Evolutionary conservation across 164 flowering plant species (phyloP), one percentile per base, ranked within the genome.

Genomic region (Platanus orientalis): DNA sequence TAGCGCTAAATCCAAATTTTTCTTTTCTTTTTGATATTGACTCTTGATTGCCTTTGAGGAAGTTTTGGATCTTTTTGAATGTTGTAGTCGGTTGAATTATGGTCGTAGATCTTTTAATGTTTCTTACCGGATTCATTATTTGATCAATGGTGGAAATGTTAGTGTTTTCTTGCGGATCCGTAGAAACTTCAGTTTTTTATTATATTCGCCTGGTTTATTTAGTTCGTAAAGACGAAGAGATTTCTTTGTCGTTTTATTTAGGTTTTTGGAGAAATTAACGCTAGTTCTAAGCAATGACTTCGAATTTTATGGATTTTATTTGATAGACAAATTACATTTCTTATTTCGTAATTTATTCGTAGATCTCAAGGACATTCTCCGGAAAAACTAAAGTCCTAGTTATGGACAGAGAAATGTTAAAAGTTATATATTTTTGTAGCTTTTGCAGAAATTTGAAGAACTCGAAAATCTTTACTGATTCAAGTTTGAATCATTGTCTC

Each of bases 61-160:
- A 32, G 24, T 26, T 40, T 3, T 10, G 16, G 17, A 59, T 51
- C 14, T 7, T 6, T n/a, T 14, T 0, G 39, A 25, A 10, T 28
- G 10, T 17, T 42, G 20, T n/a, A 67, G 11, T 45, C 19, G 24
- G 20, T 50, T 49, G 19, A 13, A n/a, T 23, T 48, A 3, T 3
- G 14, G 7, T 57, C 11, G 14, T 27, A 36, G 48, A 55, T 55
- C 47, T 61, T 56, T 2, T 40, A 49, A 25, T 42, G 44, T 68
- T 50, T 39, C 21, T 19, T 44, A 14, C 16, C 16, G 20, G 47
- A 24, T 68, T 61, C 21, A 10, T 54, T 5, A 26, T 24, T 17
- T 0, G 25, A 2, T 51, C 12, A 36, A 36, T 36, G 42, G 42
- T 14, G 5, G 34, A 29, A 44, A 45, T 32, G 36, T 11, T 48